These are phyloP conservation scores for Yamadazyma epiphylla DNA, from an alignment of 1,139 yeast species.

Conservation along the genomic window DNA sequence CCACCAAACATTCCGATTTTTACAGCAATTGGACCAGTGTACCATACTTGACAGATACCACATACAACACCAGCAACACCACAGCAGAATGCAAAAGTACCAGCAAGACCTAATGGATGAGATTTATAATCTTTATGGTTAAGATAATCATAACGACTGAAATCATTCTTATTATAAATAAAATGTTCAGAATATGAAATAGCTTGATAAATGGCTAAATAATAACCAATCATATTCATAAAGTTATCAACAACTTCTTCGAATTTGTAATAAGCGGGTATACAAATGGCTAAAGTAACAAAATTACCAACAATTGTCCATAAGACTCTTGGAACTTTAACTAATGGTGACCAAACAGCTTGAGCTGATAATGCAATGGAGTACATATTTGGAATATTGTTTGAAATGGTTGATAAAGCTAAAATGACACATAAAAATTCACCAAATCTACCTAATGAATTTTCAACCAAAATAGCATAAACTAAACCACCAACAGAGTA, in stretches of 20 bases:
- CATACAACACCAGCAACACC: conserved; percentile 84
- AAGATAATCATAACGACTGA: conserved; percentile 56
- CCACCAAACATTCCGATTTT: conserved; percentile 70
- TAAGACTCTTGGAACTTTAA: conserved; percentile 70
- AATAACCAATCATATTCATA: conserved; percentile 88
- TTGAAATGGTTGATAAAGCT: conserved; percentile 81
- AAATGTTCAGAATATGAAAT: conserved; percentile 75
- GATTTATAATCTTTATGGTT: conserved; percentile 53
- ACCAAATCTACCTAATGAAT: conserved; percentile 85
- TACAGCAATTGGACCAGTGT: conserved; percentile 62
- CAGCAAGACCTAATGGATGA: conserved; percentile 76
- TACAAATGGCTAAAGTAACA: conserved; percentile 77
- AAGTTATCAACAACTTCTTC: conserved; percentile 72
- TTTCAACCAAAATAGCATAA: conserved; percentile 68
- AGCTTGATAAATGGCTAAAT: conserved; percentile 80
- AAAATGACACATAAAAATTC: conserved; percentile 82
- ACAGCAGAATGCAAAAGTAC: conserved; percentile 69
- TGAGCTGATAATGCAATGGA: conserved; percentile 84
- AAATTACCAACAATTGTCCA: conserved; percentile 81
- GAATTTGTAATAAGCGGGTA: conserved; percentile 80
- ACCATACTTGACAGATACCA: conserved; percentile 89
- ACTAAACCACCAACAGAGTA: conserved; percentile 79
- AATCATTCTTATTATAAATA: conserved; percentile 62
- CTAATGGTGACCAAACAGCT: conserved; percentile 70
- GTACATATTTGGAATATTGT: conserved; percentile 91